These are phyloP conservation scores for Smittium mucronatum DNA, from an alignment of 371 early-diverging fungal species.

Conservation along the genomic window DNA sequence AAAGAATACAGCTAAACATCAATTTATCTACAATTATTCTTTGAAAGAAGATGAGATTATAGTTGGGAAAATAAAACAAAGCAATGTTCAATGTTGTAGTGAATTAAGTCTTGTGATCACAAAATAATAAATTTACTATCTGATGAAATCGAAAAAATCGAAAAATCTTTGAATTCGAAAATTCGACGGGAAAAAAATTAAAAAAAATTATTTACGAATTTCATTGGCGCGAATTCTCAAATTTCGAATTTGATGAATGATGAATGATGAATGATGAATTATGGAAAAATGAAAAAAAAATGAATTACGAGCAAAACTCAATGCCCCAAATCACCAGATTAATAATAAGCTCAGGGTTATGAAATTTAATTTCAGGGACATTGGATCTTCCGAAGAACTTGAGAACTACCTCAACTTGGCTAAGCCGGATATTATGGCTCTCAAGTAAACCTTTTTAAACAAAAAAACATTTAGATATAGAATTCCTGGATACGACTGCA, in stretches of 20 bases:
- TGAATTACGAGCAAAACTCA: too few species aligned
- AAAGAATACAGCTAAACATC: too few species aligned
- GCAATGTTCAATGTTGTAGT: too few species aligned
- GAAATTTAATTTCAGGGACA: background rate
- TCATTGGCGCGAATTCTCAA: background rate
- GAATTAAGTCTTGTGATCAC: too few species aligned
- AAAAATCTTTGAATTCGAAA: background rate
- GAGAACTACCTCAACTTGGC: background rate
- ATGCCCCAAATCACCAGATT: too few species aligned
- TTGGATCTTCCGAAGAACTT: background rate
- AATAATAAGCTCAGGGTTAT: background rate
- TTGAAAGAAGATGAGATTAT: too few species aligned
- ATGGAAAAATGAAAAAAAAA: too few species aligned
- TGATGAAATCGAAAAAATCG: background rate
- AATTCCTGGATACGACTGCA: background rate
- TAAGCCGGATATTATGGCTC: background rate
- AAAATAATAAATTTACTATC: too few species aligned
- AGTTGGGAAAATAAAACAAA: too few species aligned
- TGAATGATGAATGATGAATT: too few species aligned
- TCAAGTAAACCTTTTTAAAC: background rate
- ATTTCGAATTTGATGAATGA: background rate
- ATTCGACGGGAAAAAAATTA: background rate
- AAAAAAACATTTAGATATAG: background rate
- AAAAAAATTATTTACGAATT: background rate
- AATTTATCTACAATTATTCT: too few species aligned